Evolutionary conservation across 257 asterid genomes (phyloP), one percentile per base, ranked within the genome.

Genomic region (Solanum neorickii): DNA sequence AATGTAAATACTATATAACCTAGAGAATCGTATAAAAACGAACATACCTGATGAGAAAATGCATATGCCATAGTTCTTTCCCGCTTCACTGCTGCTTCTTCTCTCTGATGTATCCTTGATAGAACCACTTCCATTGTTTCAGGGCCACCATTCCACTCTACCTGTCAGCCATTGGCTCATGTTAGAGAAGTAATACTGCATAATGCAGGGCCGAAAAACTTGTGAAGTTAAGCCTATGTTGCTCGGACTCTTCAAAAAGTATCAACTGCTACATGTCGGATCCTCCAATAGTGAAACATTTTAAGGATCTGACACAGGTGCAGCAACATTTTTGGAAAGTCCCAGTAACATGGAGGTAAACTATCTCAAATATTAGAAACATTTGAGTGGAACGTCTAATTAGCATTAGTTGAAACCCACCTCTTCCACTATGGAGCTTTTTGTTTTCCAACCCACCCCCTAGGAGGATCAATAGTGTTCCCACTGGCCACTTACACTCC

Each of bases 21-120:
- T 18, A 47, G 68, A 80, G 68, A 80, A 80, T 47, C 44, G 1
- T 27, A 80, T 29, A 9, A 80, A 49, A 46, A 16, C 31, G 69
- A 62, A 86, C 87, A 35, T 27, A 92, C 99, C 94, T 97, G 99
- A 90, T 95, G 99, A 66, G 98, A 89, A 87, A 94, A 97, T 78
- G 99, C 98, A 86, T 97, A 97, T 12, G 99, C 98, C 98, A 95
- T 91, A 21, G 99, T 94, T 78, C 99, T 93, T 87, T 97, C 98
- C 74, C 99, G 94, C 92, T 89, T 97, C 87, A 92, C 93, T 12
- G 99, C 93, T 47, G 99, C 99, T 89, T 91, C 96, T 92, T 95
- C 99, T 92, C 99, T 90, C 88, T 92, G 95, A 89, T 95, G 96
- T 92, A 97, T 94, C 88, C 90, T 95, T 44, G 96, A 93, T 66